Evolutionary conservation across 2,329 filamentous ascomycete species (phyloP).

Genomic region (Alternaria angustiovoidea): DNA sequence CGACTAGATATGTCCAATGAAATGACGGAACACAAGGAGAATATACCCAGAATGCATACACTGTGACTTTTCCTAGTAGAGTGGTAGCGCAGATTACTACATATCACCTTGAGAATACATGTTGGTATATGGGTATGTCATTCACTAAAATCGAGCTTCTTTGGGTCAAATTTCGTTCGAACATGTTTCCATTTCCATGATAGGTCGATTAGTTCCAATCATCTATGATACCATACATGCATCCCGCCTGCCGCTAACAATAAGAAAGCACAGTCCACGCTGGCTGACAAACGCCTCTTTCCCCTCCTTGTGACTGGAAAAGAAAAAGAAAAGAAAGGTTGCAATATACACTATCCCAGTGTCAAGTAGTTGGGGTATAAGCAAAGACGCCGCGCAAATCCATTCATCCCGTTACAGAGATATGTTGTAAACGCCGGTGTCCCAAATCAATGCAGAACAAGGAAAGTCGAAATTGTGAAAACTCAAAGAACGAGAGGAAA

Average conservation of each 20-base stretch:
- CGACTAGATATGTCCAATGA: conserved; percentile 19
- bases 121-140: not conserved
- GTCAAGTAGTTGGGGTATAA: conserved; percentile 31
- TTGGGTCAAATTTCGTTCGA: not conserved
- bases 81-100: not conserved
- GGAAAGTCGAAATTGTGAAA: not conserved
- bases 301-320: not conserved
- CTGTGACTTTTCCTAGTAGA: not conserved
- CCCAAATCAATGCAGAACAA: not conserved
- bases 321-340: conserved; percentile 6
- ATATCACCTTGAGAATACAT: not conserved
- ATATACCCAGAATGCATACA: not conserved
- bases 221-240: not conserved
- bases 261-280: conserved; percentile 4
- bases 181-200: conserved; percentile 9
- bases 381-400: conserved; percentile 16
- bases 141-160: not conserved
- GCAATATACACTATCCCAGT: conserved; percentile 37
- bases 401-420: not conserved
- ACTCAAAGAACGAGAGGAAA: not conserved
- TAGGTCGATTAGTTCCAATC: conserved; percentile 1
- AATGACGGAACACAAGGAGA: conserved; percentile 9
- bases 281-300: conserved; percentile 12
- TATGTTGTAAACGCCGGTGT: not conserved
- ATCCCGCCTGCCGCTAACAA: not conserved